phyloP scores from a whole-genome alignment of 2,329 filamentous ascomycete species.

The Thielaviopsis cerberus region DNA sequence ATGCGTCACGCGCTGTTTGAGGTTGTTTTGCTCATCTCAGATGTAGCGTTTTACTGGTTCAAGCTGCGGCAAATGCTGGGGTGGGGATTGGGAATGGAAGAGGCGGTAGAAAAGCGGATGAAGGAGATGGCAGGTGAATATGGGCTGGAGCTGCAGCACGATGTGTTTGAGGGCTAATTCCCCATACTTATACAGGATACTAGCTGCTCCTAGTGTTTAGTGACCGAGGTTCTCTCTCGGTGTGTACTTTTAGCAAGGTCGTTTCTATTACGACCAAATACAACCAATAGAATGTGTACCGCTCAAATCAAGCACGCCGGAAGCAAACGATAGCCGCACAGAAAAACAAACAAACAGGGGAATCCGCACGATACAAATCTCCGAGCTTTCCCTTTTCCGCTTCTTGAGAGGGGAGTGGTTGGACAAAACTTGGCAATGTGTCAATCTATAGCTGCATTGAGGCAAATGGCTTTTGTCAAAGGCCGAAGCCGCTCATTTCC shows the following conservation, averaged over 20 bases:
- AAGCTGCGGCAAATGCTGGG: conserved; percentile 62
- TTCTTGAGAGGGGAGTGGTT: not conserved
- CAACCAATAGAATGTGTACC: not conserved
- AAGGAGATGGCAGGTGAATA: conserved; percentile 73
- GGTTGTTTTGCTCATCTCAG: conserved; percentile 53
- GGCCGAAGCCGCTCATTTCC: not conserved
- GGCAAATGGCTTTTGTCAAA: not conserved
- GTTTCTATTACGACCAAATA: not conserved
- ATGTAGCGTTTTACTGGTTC: conserved; percentile 67
- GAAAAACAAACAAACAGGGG: not conserved
- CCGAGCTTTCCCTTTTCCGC: not conserved
- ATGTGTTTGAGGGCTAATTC: conserved; percentile 76
- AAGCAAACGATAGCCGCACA: not conserved
- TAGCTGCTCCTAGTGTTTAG: no score
- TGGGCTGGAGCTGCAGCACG: conserved; percentile 76
- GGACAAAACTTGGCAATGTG: not conserved
- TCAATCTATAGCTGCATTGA: no score
- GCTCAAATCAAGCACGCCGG: not conserved
- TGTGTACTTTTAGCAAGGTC: not conserved
- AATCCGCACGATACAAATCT: not conserved
- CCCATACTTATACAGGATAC: not conserved
- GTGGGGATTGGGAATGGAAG: conserved; percentile 72
- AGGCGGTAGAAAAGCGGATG: conserved; percentile 80
- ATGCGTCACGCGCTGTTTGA: conserved; percentile 70
- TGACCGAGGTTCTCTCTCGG: not conserved